These are phyloP conservation scores for Auricularia cornea DNA, from an alignment of 768 basidiomycete species.

Conservation along the genomic window DNA sequence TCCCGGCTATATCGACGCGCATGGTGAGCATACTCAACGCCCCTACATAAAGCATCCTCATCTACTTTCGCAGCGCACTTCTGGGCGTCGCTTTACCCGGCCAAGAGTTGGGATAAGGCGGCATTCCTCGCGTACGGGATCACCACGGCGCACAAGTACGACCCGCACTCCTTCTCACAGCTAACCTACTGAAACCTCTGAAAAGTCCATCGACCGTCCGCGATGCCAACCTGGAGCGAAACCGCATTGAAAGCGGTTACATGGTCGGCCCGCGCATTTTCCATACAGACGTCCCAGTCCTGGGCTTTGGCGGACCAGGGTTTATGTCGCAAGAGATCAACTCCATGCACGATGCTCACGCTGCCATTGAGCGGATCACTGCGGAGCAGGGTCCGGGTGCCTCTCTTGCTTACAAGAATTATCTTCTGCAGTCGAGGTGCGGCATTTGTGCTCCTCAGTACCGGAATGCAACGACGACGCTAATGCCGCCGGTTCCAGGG, in stretches of 20 bases:
- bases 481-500: constrained; percentile 26
- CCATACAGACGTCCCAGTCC: constrained; percentile 57
- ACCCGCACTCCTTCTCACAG: constrained; percentile 2
- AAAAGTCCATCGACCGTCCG: constrained; percentile 37
- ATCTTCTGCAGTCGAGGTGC: constrained; percentile 61
- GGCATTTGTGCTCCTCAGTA: constrained; percentile 13
- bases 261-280: constrained; percentile 66
- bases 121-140: constrained; percentile 70
- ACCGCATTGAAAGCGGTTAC: constrained; percentile 58
- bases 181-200: not conserved
- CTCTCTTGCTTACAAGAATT: constrained; percentile 72
- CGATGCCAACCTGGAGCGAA: constrained; percentile 55
- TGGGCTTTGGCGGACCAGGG: constrained; percentile 38
- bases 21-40: constrained; percentile 67
- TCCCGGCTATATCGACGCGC: constrained; percentile 69
- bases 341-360: constrained; percentile 52
- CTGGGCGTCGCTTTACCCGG: constrained; percentile 35
- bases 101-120: constrained; percentile 66
- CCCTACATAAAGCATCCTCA: constrained; percentile 32
- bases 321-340: constrained; percentile 54
- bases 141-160: constrained; percentile 68
- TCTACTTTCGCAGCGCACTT: no score
- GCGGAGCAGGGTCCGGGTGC: constrained; percentile 56
- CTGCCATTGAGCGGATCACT: constrained; percentile 60
- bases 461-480: no score